These are phyloP conservation scores for Pythium chondricola DNA, from an alignment of 352 stramenopile species.

Conservation along the genomic window DNA sequence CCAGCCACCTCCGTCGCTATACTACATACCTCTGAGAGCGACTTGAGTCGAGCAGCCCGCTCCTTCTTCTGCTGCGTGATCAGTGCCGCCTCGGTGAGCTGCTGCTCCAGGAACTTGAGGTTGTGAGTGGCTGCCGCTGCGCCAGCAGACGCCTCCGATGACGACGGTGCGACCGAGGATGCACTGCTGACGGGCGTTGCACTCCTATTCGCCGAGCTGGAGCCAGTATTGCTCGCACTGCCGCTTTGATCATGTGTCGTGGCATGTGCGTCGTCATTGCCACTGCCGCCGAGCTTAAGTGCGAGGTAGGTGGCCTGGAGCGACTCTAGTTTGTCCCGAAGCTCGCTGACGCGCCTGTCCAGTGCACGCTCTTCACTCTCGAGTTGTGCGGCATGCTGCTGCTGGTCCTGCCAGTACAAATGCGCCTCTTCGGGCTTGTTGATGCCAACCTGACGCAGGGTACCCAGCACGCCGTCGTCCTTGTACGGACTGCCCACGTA, in stretches of 20 bases:
- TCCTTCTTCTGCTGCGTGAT: slow-evolving; percentile 71
- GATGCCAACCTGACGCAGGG: slow-evolving; percentile 69
- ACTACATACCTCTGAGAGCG: slow-evolving; percentile 43
- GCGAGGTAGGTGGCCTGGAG: slow-evolving; percentile 62
- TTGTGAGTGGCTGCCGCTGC: slow-evolving; percentile 27
- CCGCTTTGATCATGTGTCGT: no score
- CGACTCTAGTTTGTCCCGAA: slow-evolving; percentile 44
- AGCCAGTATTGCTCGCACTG: background rate
- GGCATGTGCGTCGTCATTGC: no score
- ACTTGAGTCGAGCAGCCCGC: slow-evolving; percentile 41
- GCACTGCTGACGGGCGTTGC: background rate
- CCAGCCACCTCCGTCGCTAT: background rate
- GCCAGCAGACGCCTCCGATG: slow-evolving; percentile 1
- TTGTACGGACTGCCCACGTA: slow-evolving; percentile 71
- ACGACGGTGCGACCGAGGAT: background rate
- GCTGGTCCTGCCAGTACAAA: slow-evolving; percentile 74
- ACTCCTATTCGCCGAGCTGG: background rate
- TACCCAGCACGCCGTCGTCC: slow-evolving; percentile 63
- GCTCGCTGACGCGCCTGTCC: slow-evolving; percentile 55
- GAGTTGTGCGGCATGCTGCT: slow-evolving; percentile 62
- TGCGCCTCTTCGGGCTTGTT: slow-evolving; percentile 71
- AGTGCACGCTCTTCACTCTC: slow-evolving; percentile 52
- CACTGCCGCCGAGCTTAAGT: slow-evolving; percentile 60
- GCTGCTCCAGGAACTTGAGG: slow-evolving; percentile 63
- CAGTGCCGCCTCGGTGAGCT: slow-evolving; percentile 36